Evolutionary conservation across 2,329 filamentous ascomycete species (phyloP).

Genomic region (Chaetomiaceae sp.): DNA sequence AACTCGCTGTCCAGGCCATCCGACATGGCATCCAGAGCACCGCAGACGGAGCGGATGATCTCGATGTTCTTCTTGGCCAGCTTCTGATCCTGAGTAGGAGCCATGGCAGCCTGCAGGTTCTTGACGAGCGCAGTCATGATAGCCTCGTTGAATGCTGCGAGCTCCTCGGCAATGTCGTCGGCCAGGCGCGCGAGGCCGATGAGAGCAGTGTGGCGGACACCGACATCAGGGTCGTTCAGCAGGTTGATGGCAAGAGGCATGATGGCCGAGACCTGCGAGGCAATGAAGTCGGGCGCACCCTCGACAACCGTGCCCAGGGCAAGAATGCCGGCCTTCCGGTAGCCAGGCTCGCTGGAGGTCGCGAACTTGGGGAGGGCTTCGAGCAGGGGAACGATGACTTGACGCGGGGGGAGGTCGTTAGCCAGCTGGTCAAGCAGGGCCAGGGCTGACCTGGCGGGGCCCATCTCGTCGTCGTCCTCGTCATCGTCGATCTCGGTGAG

Average conservation of each 20-base stretch:
- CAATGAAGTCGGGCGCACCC: conserved; percentile 95
- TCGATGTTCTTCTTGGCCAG: conserved; percentile 71
- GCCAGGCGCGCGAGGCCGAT: conserved; percentile 85
- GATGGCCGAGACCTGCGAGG: conserved; percentile 81
- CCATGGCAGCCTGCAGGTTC: conserved; percentile 79
- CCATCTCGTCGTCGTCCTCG: conserved; percentile 77
- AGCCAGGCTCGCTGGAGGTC: conserved; percentile 65
- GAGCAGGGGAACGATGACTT: conserved; percentile 88
- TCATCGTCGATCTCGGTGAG: conserved; percentile 81
- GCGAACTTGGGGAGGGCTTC: conserved; percentile 82
- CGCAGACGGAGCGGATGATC: conserved; percentile 85
- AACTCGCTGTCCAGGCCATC: conserved; percentile 78
- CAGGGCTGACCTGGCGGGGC: conserved; percentile 78
- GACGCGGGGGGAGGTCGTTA: conserved; percentile 81
- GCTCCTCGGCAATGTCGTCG: conserved; percentile 88
- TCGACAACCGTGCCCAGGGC: conserved; percentile 92
- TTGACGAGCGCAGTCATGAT: conserved; percentile 81
- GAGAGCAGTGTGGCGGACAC: conserved; percentile 81
- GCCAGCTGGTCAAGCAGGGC: conserved; percentile 85
- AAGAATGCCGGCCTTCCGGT: conserved; percentile 85
- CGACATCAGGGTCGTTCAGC: conserved; percentile 75
- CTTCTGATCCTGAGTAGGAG: conserved; percentile 56
- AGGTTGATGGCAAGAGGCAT: conserved; percentile 80
- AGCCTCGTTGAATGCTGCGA: conserved; percentile 76
- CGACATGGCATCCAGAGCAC: conserved; percentile 85